phyloP scores from a whole-genome alignment of 441 rosid species.

The Aleurites moluccanus region DNA sequence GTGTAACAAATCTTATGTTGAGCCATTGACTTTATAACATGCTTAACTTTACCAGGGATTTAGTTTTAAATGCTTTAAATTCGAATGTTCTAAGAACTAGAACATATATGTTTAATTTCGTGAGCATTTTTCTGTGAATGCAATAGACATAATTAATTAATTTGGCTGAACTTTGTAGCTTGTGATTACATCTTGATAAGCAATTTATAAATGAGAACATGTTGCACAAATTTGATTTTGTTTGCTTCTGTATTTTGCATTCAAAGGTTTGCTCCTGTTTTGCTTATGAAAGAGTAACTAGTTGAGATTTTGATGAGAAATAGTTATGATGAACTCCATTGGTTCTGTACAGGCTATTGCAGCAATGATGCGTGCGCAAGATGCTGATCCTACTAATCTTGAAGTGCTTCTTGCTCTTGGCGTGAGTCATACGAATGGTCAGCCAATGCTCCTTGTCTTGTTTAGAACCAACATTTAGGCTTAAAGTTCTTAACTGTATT shows the following conservation, averaged over 20 bases:
- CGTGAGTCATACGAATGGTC: conserved; percentile 98
- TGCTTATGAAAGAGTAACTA: not conserved
- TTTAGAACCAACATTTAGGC: not conserved
- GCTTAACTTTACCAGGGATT: not conserved
- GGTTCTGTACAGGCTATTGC: conserved; percentile 83
- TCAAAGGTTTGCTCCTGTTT: not conserved
- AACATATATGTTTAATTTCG: not conserved
- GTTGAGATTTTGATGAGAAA: not conserved
- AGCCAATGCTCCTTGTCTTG: conserved; percentile 30
- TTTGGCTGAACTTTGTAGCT: not conserved
- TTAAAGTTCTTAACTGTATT: not conserved
- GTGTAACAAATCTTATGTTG: no score
- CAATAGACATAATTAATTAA: not conserved
- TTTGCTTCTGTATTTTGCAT: not conserved
- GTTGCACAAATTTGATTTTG: not conserved
- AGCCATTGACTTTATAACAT: not conserved
- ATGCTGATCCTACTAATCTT: conserved; percentile 87
- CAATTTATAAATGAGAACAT: conserved; percentile 10
- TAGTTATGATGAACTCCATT: conserved; percentile 4
- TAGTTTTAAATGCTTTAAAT: not conserved
- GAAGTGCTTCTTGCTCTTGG: conserved; percentile 99
- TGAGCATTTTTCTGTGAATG: not conserved
- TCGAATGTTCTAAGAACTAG: not conserved
- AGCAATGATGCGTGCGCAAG: conserved; percentile 97
- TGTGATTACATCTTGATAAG: not conserved